Percentiles rank a stretch among this genome's conserved stretches.
Evolutionary conservation across 352 stramenopile genomes (phyloP).

Genomic region (Pythium plurisporium): DNA sequence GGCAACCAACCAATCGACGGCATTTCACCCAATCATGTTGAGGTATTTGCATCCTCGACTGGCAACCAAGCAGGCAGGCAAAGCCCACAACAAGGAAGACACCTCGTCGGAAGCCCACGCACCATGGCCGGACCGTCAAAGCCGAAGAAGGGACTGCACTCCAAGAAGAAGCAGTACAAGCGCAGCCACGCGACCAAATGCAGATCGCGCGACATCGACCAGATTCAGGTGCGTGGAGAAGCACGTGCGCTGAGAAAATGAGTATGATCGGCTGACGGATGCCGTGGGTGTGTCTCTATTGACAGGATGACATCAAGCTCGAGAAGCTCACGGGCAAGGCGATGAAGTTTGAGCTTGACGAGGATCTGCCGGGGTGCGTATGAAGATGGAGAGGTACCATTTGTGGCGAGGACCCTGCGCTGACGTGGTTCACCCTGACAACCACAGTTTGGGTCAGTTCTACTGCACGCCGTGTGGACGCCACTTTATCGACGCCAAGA

Average conservation of each 20-base stretch:
- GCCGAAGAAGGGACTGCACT: slow-evolving; percentile 61
- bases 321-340: slow-evolving; percentile 56
- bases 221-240: slow-evolving; percentile 78
- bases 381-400: too few relatives aligned
- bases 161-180: slow-evolving; percentile 89
- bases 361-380: slow-evolving; percentile 75
- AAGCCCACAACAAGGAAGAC: slow-evolving; percentile 11
- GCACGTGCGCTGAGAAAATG: too few relatives aligned
- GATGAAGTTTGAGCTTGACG: slow-evolving; percentile 73
- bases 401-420: too few relatives aligned
- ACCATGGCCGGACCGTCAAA: slow-evolving; percentile 41
- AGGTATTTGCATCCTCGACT: slow-evolving; percentile 13
- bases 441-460: slow-evolving; percentile 83
- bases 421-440: too few relatives aligned
- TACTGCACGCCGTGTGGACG: slow-evolving; percentile 85
- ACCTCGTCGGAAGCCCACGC: slow-evolving; percentile 3
- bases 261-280: neutral
- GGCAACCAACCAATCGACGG: slow-evolving; percentile 13
- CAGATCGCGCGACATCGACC: slow-evolving; percentile 72
- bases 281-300: neutral
- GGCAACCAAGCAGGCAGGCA: slow-evolving; percentile 17
- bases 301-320: slow-evolving; percentile 62
- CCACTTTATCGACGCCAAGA: slow-evolving; percentile 83
- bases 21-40: slow-evolving; percentile 24
- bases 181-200: slow-evolving; percentile 79